Percentiles rank a stretch among this genome's conserved stretches.
phyloP scores from a whole-genome alignment of 495 filamentous ascomycete species.

The Sordaria brevicollis region DNA sequence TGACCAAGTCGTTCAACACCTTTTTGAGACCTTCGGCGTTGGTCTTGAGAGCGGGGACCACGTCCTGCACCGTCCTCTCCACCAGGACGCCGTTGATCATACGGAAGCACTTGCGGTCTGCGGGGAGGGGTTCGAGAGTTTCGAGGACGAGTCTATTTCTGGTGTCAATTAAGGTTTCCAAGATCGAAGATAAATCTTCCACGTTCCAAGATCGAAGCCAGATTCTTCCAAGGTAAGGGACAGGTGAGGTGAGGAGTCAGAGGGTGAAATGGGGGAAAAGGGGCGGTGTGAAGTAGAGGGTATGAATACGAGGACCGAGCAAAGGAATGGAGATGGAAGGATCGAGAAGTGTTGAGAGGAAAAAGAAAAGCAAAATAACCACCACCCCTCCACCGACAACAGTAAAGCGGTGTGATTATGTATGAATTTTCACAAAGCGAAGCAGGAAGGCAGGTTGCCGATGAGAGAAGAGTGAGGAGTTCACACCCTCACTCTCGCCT shows the following conservation, averaged over 20 bases:
- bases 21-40: conserved; percentile 92
- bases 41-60: conserved; percentile 82
- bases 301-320: neutral
- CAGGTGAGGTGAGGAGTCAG: conserved; percentile 2
- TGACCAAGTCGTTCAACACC: conserved; percentile 89
- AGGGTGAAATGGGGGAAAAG: neutral
- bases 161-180: neutral
- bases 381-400: neutral
- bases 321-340: neutral
- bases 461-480: neutral
- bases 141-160: conserved; percentile 79
- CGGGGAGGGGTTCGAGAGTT: conserved; percentile 72
- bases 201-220: neutral
- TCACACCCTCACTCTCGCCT: neutral
- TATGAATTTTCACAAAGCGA: neutral
- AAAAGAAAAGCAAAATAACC: neutral
- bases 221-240: conserved; percentile 7
- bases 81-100: conserved; percentile 96
- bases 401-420: neutral
- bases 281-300: neutral
- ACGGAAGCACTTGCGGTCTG: conserved; percentile 92
- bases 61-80: conserved; percentile 86
- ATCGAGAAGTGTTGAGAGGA: neutral
- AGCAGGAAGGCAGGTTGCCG: neutral
- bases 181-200: neutral